A percentile compares a stretch with the other conserved stretches of the same genome.
Conservation (phyloP, 768 basidiomycete species). For the Termitomyces heimii region DNA sequence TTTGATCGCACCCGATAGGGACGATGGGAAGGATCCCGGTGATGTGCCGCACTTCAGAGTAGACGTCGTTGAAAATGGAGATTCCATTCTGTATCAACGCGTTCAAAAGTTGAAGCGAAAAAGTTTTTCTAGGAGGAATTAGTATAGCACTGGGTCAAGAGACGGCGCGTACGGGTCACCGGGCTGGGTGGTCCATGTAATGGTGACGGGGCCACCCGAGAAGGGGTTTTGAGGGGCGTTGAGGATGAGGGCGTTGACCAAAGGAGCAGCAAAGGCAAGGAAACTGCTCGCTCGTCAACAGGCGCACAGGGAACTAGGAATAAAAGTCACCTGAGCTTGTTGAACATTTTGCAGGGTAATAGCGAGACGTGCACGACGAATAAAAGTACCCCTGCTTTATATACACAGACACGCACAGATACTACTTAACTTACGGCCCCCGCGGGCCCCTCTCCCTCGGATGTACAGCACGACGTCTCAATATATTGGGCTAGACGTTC, state of each 20-base stretch:
- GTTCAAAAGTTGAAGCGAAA: conserved; percentile 46
- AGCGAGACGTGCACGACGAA: conserved; percentile 14
- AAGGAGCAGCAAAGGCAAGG: conserved; percentile 38
- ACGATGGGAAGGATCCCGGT: conserved; percentile 42
- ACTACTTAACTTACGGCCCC: too few species aligned
- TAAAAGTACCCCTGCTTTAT: conserved; percentile 18
- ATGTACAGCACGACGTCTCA: too few species aligned
- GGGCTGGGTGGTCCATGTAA: conserved; percentile 39
- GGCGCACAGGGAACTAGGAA: neutral
- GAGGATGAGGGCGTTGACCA: conserved; percentile 43
- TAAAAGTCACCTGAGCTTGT: neutral
- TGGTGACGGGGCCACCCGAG: conserved; percentile 26
- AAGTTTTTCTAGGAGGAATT: conserved; percentile 18
- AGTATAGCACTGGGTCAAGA: neutral
- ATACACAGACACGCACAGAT: conserved; percentile 24
- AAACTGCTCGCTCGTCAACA: conserved; percentile 20
- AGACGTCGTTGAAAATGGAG: conserved; percentile 52
- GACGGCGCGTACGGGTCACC: conserved; percentile 36
- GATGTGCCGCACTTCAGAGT: conserved; percentile 22
- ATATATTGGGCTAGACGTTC: conserved; percentile 15
- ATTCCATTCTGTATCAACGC: conserved; percentile 42
- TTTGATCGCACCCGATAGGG: conserved; percentile 43
- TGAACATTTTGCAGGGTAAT: conserved; percentile 16
- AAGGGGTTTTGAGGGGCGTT: conserved; percentile 25
- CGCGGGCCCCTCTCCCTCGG: too few species aligned